Evolutionary conservation across 805 yeast genomes (phyloP), one percentile per base, ranked within the genome.

Genomic region (Ogataea polymorpha): DNA sequence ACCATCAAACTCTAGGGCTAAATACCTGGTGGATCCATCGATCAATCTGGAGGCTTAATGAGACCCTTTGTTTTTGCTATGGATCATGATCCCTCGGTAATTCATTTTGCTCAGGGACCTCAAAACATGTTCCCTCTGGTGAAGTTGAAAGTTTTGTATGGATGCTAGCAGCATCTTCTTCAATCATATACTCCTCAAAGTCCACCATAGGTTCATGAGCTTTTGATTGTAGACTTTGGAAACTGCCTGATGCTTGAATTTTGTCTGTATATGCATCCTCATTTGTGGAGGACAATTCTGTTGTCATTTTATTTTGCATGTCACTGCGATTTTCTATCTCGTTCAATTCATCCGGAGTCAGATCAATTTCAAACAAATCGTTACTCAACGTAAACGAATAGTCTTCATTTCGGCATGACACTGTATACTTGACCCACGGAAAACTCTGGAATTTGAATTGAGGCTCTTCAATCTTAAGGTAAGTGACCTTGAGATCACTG

Each of bases 401-500:
- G 36, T 61, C 65, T 23, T 52, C 56, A 16, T 47, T 39, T 6
- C 43, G 28, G 20, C 67, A 74, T 26, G 60, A 47, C 4, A 75
- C 73, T 43, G 72, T 62, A 53, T 84, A 82, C 39, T 83, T 68
- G 1, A 85, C 82, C 95, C 95, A 85, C 0, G 93, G 90, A 55
- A 85, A 84, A 30, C 86, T 75, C 41, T 65, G 67, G 31, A 59
- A 59, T 5, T 85, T 78, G 54, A 83, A 58, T 37, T 70, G 72
- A 5, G 72, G 75, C 52, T 85, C 95, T 17, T 74, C 75, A 12
- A 85, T 82, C 47, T 80, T 78, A 37, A 85, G 58, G 50, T 79
- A 85, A 26, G 77, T 83, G 16, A 85, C 72, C 50, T 77, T 79
- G 26, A 85, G 61, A 0, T 88, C 88, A 31, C 86, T 78, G 45